Conservation (phyloP, 441 rosid species). For the Raphanus hybrid region DNA sequence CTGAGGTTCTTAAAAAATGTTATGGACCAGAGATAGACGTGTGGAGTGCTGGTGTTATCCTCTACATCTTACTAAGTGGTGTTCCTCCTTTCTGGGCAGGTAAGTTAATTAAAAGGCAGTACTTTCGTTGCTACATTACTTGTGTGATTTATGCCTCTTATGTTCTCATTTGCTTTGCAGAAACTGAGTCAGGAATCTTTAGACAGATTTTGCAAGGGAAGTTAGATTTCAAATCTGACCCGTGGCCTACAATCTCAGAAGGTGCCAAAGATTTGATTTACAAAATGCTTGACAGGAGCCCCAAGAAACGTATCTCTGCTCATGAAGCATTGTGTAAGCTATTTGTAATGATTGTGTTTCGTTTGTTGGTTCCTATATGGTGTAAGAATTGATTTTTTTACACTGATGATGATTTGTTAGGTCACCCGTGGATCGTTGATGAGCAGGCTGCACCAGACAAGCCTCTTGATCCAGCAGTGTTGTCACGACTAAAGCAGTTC, state of each 20-base stretch:
- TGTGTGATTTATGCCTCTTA: neutral
- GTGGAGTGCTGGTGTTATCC: conserved; percentile 52
- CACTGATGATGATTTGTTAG: too few relatives aligned
- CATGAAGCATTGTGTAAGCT: neutral
- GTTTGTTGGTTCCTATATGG: too few relatives aligned
- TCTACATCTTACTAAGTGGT: conserved; percentile 32
- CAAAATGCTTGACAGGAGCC: conserved; percentile 4
- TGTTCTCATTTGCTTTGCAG: conserved; percentile 43
- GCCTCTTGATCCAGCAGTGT: too few relatives aligned
- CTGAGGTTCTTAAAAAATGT: conserved; percentile 50
- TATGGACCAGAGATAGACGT: conserved; percentile 51
- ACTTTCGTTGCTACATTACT: neutral
- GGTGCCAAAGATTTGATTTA: conserved; percentile 1
- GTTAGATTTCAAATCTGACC: conserved; percentile 76
- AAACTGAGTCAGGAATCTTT: conserved; percentile 89
- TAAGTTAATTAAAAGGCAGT: neutral
- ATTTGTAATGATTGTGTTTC: too few relatives aligned
- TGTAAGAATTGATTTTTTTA: too few relatives aligned
- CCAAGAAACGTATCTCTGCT: neutral
- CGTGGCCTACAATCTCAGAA: conserved; percentile 69
- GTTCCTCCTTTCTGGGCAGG: conserved; percentile 48
- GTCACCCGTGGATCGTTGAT: too few relatives aligned
- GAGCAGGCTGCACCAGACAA: too few relatives aligned
- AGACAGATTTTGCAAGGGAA: conserved; percentile 77
- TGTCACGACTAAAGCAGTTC: neutral